Conservation (phyloP, 1,284 basidiomycete genomes). For the Termitomyces sp. region DNA sequence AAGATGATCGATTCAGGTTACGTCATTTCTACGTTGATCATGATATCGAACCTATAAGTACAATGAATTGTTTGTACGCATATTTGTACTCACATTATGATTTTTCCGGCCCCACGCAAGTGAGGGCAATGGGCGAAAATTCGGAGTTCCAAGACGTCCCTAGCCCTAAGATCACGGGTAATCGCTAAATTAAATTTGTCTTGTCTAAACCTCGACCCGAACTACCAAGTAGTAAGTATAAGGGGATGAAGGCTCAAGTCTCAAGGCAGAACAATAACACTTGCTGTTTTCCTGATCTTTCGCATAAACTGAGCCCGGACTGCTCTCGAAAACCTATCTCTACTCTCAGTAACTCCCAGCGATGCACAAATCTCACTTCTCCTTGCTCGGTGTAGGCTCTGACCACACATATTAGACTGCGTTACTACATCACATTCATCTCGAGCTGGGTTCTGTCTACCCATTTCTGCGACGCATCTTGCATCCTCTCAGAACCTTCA, state of each 20-base stretch:
- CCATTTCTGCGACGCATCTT: slow-evolving; percentile 4
- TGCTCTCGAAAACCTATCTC: neutral
- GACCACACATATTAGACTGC: neutral
- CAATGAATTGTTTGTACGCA: too few species aligned
- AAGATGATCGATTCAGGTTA: too few species aligned
- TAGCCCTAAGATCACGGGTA: neutral
- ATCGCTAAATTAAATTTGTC: neutral
- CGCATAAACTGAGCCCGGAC: neutral
- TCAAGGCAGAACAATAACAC: neutral
- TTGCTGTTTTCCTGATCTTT: neutral
- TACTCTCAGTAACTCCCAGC: neutral
- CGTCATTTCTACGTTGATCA: too few species aligned
- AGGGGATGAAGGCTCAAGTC: neutral
- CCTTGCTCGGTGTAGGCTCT: neutral
- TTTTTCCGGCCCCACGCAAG: too few species aligned
- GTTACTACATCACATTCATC: neutral
- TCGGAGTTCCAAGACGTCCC: too few species aligned
- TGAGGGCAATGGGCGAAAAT: too few species aligned
- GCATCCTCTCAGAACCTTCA: neutral
- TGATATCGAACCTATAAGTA: too few species aligned
- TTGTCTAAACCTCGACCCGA: neutral
- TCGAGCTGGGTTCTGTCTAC: slow-evolving; percentile 1
- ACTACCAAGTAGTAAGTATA: slow-evolving; percentile 1
- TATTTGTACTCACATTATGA: too few species aligned
- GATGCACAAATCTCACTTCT: neutral